Evolutionary conservation across 169 alveolate species (phyloP).

Genomic region (Neospora caninum): DNA sequence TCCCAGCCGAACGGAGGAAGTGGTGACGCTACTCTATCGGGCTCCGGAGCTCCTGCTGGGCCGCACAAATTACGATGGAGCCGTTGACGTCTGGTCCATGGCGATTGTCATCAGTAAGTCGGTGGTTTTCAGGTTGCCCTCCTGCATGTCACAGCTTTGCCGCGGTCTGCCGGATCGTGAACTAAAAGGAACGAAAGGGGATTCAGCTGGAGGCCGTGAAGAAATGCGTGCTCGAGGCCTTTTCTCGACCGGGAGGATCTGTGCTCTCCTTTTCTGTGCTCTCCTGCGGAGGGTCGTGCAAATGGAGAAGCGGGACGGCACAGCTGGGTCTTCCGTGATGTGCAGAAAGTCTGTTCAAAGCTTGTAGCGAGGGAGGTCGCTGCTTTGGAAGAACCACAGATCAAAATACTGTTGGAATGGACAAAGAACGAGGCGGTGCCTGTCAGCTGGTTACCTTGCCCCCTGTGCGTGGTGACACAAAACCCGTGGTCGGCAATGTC

Average conservation of each 20-base stretch:
- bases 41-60: conserved; percentile 99
- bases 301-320: no score
- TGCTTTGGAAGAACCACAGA: no score
- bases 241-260: not conserved
- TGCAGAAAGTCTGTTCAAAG: no score
- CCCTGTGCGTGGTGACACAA: no score
- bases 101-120: conserved; percentile 96
- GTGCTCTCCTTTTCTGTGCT: not conserved
- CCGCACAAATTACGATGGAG: conserved; percentile 96
- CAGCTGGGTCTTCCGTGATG: no score
- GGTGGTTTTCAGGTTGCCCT: not conserved
- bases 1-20: conserved; percentile 45
- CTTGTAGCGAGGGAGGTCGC: no score
- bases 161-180: not conserved
- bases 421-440: no score
- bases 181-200: no score
- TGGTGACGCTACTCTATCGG: conserved; percentile 83
- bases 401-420: no score
- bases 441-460: no score
- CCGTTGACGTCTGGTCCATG: conserved; percentile 95
- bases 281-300: not conserved
- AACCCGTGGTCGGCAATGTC: no score
- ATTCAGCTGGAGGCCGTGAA: not conserved
- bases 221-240: not conserved
- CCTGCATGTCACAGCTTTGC: not conserved